Base-by-base conservation (phyloP, 2,329 filamentous ascomycete species). In the Xylariomycetidae sp. region DNA sequence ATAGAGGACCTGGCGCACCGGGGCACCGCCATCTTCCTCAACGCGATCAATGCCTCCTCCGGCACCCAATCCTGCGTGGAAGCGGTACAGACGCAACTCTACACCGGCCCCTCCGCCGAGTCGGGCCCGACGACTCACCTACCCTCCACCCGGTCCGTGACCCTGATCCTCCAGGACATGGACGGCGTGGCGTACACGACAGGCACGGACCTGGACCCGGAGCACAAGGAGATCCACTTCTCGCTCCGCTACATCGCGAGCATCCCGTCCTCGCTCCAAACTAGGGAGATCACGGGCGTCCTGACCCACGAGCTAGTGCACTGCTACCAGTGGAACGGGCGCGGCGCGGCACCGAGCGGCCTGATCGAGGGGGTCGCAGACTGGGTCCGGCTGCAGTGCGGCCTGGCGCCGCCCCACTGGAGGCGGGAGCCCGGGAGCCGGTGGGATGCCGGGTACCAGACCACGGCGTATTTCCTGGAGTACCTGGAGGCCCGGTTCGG, bases 151-250 rank as follows among this genome's bases (percentile, higher is more conserved):
- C 83, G 88, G 40, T 94, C 87, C 32, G 79, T 97, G 13, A 96
- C 89, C 0, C 64, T 97, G 22, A 71, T 95, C 39, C 68, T 97
- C 4, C 78, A 85, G 18, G 69, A 79, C 45, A 88, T 94, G 76
- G 69, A 66, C 30, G 90, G 90, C 31, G 86, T 97, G 4, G 90
- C 90, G 14, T 94, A 96, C 65, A 96, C 90, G 2, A 88, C 77
- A 0, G 85, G 87, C 42, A 75, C 69, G 8, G 82, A 88, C 25
- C 72, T 94, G 9, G 89, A 95, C 61, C 48, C 70, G 41, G 85
- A 92, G 53, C 88, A 95, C 68, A 96, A 96, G 56, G 88, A 95
- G 58, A 92, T 96, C 42, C 88, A 96, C 62, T 72, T 97, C 59
- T 88, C 80, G 12, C 76, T 90, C 2, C 64, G 72, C 29, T 95